Base-by-base conservation (phyloP, 2,329 filamentous ascomycete genomes). In the Coniochaeta sp. region DNA sequence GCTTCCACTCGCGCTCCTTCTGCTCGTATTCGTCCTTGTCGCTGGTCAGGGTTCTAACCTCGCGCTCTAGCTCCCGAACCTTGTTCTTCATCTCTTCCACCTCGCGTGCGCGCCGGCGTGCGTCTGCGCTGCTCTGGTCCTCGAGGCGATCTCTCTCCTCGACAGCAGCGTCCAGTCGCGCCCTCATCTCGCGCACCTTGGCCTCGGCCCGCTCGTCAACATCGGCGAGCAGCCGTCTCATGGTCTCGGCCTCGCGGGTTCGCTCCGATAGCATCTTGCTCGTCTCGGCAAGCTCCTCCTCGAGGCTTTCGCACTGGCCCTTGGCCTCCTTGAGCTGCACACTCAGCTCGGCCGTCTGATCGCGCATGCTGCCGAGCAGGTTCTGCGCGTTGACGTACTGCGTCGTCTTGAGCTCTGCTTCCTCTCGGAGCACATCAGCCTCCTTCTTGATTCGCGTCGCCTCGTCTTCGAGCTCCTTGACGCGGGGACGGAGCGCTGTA, bases 121-220 rank as follows among this genome's bases (percentile, higher is more conserved):
- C 89, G 56, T 90, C 81, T 0, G 87, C 89, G 68, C 86, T 91
- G 2, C 91, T 87, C 74, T 98, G 93, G 63, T 98, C 93, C 73
- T 99, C 93, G 2, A 92, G 88, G 2, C 91, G 86, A 71, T 99
- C 95, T 19, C 95, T 86, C 73, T 99, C 95, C 71, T 97, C 93
- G n/a, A 96, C 83, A 0, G 93, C 93, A 1, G 90, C 81, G 68
- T 98, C 93, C 81, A 98, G 88, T 2, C 89, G 86, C 61, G 91
- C 87, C 59, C 91, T 89, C 87, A 96, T 95, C 65, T 98, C 93
- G 30, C 91, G 87, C 19, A 96, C 84, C 69, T 91, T 90, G 62
- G 80, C 79, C 65, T 98, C 93, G 1, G 93, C 87, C 10, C 90
- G 83, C 62, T 89, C 85, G 71, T 98, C 91, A 9, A 93, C 90